Evolutionary conservation across 306 rosid species (phyloP), one percentile per base, ranked within the genome.

Genomic region (Castanea sativa): DNA sequence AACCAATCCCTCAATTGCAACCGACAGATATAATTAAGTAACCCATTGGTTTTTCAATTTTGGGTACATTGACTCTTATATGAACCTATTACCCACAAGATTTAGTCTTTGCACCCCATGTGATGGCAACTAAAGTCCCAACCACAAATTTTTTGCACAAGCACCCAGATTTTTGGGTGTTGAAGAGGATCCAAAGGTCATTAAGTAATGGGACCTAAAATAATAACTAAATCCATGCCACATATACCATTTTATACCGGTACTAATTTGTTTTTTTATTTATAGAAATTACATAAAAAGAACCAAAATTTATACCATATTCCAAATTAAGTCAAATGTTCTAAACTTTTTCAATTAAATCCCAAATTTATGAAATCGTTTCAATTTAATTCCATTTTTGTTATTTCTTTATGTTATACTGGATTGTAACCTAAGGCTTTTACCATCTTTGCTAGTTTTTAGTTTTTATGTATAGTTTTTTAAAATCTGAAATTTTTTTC

Each of bases 21-120:
- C 86, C 83, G 74, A 73, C 92, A 82, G 3, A 8, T 19, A 81
- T 73, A 77, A 72, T 79, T 25, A 73, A 81, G 83, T 75, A 84
- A 76, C 75, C 87, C 82, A 20, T 64, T 64, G 83, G 67, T 72
- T 77, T 72, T 76, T 80, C 83, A 76, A 43, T 64, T 72, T 76
- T 83, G 77, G 83, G 16, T 49, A 83, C 57, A 76, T 69, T 55
- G 70, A 7, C 70, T 16, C 12, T 6, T 15, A 32, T 2, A 7
- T 8, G 10, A 63, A 30, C 41, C 15, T 21, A 64, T 16, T 29
- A 6, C 70, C 30, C 67, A 49, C 23, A 11, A 45, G 13, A 20
- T 21, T 73, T 7, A 61, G 51, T 30, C 30, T 65, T 9, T 63
- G 45, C 60, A 49, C 13, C 68, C 84, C 64, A 74, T 55, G 83